phyloP scores from a whole-genome alignment of 371 early-diverging fungal genomes.

The Mucor irregularis region DNA sequence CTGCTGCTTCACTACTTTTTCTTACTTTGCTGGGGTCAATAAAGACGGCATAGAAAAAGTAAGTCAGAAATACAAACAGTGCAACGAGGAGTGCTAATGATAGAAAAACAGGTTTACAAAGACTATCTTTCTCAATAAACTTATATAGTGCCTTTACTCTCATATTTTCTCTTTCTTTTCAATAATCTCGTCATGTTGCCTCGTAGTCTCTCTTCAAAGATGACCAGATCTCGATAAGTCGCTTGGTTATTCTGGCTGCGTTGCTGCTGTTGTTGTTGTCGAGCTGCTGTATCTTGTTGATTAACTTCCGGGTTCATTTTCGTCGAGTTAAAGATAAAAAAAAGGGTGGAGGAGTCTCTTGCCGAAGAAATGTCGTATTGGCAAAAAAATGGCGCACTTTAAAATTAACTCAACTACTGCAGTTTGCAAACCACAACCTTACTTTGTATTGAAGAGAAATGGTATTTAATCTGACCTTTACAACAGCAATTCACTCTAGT shows the following conservation, averaged over 20 bases:
- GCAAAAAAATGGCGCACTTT: too few relatives aligned
- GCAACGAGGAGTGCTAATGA: constrained; percentile 36
- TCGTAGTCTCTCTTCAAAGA: constrained; percentile 69
- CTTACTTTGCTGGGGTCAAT: constrained; percentile 51
- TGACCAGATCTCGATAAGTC: constrained; percentile 65
- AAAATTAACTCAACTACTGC: too few relatives aligned
- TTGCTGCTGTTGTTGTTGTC: constrained; percentile 9
- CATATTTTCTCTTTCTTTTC: constrained; percentile 64
- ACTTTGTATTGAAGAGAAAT: too few relatives aligned
- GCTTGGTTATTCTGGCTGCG: constrained; percentile 31
- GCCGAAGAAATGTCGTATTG: too few relatives aligned
- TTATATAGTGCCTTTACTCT: constrained; percentile 43
- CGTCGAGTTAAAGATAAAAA: not conserved
- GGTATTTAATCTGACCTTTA: too few relatives aligned
- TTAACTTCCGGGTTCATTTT: constrained; percentile 1
- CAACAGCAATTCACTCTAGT: too few relatives aligned
- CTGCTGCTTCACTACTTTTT: too few relatives aligned
- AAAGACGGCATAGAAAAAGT: constrained; percentile 56
- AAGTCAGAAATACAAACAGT: constrained; percentile 33
- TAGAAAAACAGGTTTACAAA: not conserved
- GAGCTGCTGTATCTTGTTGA: not conserved
- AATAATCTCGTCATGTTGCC: constrained; percentile 57
- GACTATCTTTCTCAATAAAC: not conserved
- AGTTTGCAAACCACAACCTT: too few relatives aligned
- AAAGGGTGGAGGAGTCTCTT: not conserved